Evolutionary conservation across 2,329 filamentous ascomycete species (phyloP), one percentile per base, ranked within the genome.

Genomic region (Phialophora chinensis): DNA sequence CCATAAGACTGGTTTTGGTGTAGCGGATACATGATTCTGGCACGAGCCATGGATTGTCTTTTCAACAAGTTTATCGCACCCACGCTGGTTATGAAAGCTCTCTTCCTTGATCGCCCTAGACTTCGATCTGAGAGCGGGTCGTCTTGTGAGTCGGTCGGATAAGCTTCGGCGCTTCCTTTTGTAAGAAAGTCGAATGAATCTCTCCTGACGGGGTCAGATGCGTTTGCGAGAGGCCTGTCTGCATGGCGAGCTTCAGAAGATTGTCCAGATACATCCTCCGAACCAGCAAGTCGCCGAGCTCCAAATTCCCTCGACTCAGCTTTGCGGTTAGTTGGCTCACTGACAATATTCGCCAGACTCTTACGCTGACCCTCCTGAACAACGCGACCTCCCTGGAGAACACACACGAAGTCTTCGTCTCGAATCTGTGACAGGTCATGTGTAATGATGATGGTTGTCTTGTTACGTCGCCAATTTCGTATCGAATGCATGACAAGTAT

Each of bases 371-470:
- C 94, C 71, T 90, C 82, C 72, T 93, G 87, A 0, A 90, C 84
- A 0, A 97, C 81, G 0, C 75, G 75, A 0, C 91, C 90, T 11
- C 87, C 79, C 35, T 94, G 89, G 75, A 98, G 80, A 11, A 97
- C 85, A 71, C 93, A 96, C 0, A 96, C 85, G 68, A 90, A 93
- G 69, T 98, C 93, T 0, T 88, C 77, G 0, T 87, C 79, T 4
- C 80, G 76, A 10, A 98, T 94, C 71, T 94, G 90, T 0, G 87
- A 85, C 35, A 95, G 85, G 70, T 98, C 92, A 74, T 98, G 94
- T 0, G 95, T 97, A 72, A 98, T 94, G 71, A 98, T 87, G 60
- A 98, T 91, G 0, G 94, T 98, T 0, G 93, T 97, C 75, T 91
- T 95, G 0, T 86, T 89, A 42, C 79, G 81, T 25, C 95, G 85